Percentiles rank a stretch among this genome's conserved stretches.
Conservation (phyloP, 2,329 filamentous ascomycete species). For the Aureobasidium sp. region DNA sequence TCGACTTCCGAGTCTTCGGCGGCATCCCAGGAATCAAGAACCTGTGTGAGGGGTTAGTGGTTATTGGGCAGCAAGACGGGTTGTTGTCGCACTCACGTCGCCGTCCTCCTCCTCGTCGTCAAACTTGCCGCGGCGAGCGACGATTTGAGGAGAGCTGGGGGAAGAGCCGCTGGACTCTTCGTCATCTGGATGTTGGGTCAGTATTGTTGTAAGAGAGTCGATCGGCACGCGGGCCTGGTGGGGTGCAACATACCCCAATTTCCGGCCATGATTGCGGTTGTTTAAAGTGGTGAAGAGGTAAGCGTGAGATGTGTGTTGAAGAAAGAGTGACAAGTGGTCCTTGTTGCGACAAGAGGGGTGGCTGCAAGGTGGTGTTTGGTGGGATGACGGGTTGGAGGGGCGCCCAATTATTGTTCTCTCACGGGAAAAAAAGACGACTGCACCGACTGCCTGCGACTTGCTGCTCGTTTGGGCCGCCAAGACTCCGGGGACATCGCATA, state of each 20-base stretch:
- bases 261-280: slow-evolving; percentile 18
- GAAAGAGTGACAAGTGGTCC: neutral
- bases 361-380: neutral
- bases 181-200: slow-evolving; percentile 31
- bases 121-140: slow-evolving; percentile 60
- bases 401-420: slow-evolving; percentile 2
- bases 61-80: slow-evolving; percentile 3
- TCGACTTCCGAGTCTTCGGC: slow-evolving; percentile 96
- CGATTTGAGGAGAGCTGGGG: slow-evolving; percentile 40
- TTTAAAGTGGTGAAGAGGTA: neutral
- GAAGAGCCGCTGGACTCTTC: slow-evolving; percentile 51
- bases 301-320: neutral
- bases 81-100: slow-evolving; percentile 50
- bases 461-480: neutral
- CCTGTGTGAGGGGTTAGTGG: slow-evolving; percentile 44
- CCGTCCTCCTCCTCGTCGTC: slow-evolving; percentile 79
- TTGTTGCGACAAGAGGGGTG: slow-evolving; percentile 1
- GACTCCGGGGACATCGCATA: neutral
- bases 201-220: slow-evolving; percentile 4
- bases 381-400: slow-evolving; percentile 13
- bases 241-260: slow-evolving; percentile 17
- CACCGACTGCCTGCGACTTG: neutral
- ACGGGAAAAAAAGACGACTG: neutral
- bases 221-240: neutral
- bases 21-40: slow-evolving; percentile 94